Evolutionary conservation across 2,329 filamentous ascomycete species (phyloP).

Genomic region (Colletotrichum theobromicola): DNA sequence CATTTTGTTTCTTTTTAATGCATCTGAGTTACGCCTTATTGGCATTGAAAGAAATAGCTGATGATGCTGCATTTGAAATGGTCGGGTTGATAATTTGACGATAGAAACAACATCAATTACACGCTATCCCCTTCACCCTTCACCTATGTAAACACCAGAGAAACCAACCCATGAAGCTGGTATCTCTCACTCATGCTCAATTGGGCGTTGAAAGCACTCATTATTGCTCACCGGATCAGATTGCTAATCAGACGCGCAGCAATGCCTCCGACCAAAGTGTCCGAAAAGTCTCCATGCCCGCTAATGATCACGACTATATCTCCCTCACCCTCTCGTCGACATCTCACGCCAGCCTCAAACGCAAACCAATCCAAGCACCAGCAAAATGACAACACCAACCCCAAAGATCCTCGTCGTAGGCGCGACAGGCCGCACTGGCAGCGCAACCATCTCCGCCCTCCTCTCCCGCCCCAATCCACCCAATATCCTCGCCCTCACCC

Average conservation of each 20-base stretch:
- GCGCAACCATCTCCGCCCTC: conserved; percentile 39
- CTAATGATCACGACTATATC: background rate
- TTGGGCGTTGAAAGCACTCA: background rate
- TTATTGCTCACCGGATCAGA: background rate
- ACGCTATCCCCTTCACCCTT: background rate
- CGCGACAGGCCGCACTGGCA: conserved; percentile 50
- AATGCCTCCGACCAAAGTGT: background rate
- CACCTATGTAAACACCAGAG: fast-evolving
- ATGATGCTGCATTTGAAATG: too few relatives aligned
- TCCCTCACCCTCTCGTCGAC: background rate
- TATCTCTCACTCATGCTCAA: background rate
- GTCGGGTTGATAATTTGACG: too few relatives aligned
- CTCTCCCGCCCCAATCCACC: background rate
- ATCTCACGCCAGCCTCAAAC: background rate
- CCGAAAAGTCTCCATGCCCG: conserved; percentile 5
- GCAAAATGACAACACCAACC: background rate
- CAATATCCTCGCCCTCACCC: conserved; percentile 1
- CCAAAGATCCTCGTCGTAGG: conserved; percentile 54
- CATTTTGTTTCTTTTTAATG: too few relatives aligned
- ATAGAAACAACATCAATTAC: too few relatives aligned
- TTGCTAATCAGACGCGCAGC: background rate
- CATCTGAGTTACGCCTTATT: too few relatives aligned
- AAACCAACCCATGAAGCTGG: background rate
- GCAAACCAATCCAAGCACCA: background rate
- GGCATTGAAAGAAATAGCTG: too few relatives aligned